Evolutionary conservation across 1,284 basidiomycete species (phyloP).

Genomic region (Sporisorium reilianum): DNA sequence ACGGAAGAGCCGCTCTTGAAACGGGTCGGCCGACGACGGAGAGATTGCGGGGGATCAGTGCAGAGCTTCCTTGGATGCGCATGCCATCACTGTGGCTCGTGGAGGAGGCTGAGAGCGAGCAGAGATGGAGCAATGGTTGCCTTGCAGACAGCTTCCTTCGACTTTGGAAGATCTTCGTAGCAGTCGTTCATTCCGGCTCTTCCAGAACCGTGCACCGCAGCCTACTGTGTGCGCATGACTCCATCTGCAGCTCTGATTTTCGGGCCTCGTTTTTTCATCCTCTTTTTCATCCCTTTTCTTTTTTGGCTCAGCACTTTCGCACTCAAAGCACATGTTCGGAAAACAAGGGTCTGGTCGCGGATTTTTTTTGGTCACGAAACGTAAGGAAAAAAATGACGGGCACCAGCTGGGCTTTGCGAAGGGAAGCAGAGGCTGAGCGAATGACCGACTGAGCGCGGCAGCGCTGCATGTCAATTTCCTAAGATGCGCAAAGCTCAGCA

Average conservation of each 20-base stretch:
- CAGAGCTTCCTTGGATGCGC: slow-evolving; percentile 7
- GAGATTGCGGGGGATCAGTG: background rate
- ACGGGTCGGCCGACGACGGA: slow-evolving; percentile 9
- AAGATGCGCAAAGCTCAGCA: background rate
- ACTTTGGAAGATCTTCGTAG: background rate
- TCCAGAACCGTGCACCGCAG: background rate
- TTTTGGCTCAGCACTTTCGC: background rate
- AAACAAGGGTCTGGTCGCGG: slow-evolving; percentile 14
- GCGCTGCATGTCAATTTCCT: background rate
- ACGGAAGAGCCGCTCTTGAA: slow-evolving; percentile 12
- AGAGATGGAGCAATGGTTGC: background rate
- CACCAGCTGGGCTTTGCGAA: slow-evolving; percentile 2
- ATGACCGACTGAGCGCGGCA: slow-evolving; percentile 2
- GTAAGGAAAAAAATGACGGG: slow-evolving; percentile 1
- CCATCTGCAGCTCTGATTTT: background rate
- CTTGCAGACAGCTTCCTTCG: background rate
- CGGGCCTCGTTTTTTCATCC: background rate
- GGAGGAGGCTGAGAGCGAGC: background rate
- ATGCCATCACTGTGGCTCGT: slow-evolving; percentile 24
- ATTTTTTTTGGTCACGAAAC: background rate
- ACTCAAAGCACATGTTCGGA: slow-evolving; percentile 14
- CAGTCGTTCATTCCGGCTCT: too few species aligned
- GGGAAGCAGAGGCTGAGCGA: background rate
- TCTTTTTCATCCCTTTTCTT: background rate
- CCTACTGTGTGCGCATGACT: background rate